Evolutionary conservation across 257 asterid genomes (phyloP).

Genomic region (Nicotiana undulata): DNA sequence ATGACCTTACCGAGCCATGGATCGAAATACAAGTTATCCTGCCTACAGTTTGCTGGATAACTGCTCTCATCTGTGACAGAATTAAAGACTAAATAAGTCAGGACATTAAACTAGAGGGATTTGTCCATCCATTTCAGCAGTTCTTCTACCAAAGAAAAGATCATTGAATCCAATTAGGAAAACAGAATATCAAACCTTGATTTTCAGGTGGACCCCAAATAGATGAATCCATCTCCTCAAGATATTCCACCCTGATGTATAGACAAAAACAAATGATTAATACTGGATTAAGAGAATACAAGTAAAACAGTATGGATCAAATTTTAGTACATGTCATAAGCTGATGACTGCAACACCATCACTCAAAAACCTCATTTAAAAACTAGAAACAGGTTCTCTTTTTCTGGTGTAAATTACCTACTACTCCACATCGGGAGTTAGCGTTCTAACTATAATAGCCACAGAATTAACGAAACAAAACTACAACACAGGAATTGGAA

Average conservation of each 20-base stretch:
- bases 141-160: not conserved
- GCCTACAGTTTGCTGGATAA: not conserved
- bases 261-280: not conserved
- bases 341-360: not conserved
- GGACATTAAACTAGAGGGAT: too few species aligned
- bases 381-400: too few species aligned
- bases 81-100: not conserved
- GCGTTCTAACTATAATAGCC: too few species aligned
- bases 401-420: too few species aligned
- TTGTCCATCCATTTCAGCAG: not conserved
- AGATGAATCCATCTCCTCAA: not conserved
- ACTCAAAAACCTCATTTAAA: too few species aligned
- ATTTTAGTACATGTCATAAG: not conserved
- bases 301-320: not conserved
- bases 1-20: not conserved
- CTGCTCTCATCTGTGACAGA: not conserved
- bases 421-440: too few species aligned
- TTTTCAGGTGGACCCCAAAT: not conserved
- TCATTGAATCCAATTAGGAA: not conserved
- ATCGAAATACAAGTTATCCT: not conserved
- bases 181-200: not conserved
- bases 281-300: not conserved
- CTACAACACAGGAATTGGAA: too few species aligned
- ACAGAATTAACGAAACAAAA: too few species aligned
- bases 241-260: not conserved